These are phyloP conservation scores for Colletotrichum sp. DNA, from an alignment of 2,329 filamentous ascomycete genomes.

Conservation along the genomic window DNA sequence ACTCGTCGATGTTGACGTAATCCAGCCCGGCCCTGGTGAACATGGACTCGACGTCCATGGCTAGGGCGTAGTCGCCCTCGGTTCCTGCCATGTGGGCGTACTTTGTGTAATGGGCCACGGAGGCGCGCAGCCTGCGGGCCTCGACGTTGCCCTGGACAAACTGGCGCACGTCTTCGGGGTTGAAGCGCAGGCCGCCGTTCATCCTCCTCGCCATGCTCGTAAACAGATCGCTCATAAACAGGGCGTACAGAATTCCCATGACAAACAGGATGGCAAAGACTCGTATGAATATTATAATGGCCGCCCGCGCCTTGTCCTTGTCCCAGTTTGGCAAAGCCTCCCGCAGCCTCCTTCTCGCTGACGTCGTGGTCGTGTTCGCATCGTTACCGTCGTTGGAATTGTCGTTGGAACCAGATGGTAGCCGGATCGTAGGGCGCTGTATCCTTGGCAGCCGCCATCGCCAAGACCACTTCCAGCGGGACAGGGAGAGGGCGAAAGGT, in stretches of 20 bases:
- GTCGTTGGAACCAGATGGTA: constrained; percentile 44
- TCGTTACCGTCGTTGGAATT: constrained; percentile 23
- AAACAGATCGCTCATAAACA: constrained; percentile 88
- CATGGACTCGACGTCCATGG: constrained; percentile 80
- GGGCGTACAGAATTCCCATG: constrained; percentile 77
- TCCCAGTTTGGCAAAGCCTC: constrained; percentile 2
- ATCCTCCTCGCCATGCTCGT: constrained; percentile 67
- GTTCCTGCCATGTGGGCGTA: constrained; percentile 95
- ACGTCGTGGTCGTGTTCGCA: constrained; percentile 27
- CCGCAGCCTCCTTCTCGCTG: constrained; percentile 26
- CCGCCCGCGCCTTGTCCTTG: constrained; percentile 28
- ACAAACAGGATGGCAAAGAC: constrained; percentile 78
- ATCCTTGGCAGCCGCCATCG: constrained; percentile 54
- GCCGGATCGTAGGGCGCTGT: constrained; percentile 50
- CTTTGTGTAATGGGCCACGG: constrained; percentile 77
- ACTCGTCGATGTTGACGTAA: constrained; percentile 77
- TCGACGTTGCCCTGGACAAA: constrained; percentile 79
- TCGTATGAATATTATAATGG: constrained; percentile 71
- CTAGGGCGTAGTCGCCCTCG: constrained; percentile 86
- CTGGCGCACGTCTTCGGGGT: constrained; percentile 80
- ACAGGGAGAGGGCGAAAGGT: constrained; percentile 55
- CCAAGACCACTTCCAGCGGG: constrained; percentile 62
- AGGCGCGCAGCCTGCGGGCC: constrained; percentile 70
- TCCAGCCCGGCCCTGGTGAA: constrained; percentile 79
- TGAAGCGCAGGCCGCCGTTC: constrained; percentile 72